Conservation (phyloP, 257 asterid genomes). For the Solanum chiquidenum region DNA sequence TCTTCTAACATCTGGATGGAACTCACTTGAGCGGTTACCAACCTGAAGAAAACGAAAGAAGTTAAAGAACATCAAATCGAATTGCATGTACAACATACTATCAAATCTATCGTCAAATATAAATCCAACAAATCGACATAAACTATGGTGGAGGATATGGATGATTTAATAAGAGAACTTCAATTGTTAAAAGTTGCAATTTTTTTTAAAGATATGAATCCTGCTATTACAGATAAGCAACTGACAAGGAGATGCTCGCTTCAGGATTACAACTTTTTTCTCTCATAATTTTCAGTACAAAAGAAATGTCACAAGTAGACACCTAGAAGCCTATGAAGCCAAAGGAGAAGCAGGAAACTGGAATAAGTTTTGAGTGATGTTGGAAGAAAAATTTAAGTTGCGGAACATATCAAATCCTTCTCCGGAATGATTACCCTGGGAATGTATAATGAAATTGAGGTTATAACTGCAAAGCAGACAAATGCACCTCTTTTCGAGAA, state of each 20-base stretch:
- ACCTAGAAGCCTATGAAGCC: neutral
- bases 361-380: neutral
- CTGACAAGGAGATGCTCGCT: neutral
- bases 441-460: neutral
- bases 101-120: neutral
- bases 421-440: neutral
- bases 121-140: neutral
- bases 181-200: neutral
- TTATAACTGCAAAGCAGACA: neutral
- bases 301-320: neutral
- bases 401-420: neutral
- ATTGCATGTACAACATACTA: neutral
- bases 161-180: neutral
- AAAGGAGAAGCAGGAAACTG: neutral
- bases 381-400: neutral
- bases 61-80: neutral
- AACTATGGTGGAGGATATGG: neutral
- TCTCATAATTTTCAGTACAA: neutral
- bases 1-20: constrained; percentile 93
- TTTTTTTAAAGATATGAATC: neutral
- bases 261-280: neutral
- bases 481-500: neutral
- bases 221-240: neutral
- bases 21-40: constrained; percentile 97
- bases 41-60: constrained; percentile 38